A percentile compares a stretch with the other conserved stretches of the same genome.
Evolutionary conservation across 2,329 filamentous ascomycete species (phyloP).

Genomic region (Penicillium corylophilum): DNA sequence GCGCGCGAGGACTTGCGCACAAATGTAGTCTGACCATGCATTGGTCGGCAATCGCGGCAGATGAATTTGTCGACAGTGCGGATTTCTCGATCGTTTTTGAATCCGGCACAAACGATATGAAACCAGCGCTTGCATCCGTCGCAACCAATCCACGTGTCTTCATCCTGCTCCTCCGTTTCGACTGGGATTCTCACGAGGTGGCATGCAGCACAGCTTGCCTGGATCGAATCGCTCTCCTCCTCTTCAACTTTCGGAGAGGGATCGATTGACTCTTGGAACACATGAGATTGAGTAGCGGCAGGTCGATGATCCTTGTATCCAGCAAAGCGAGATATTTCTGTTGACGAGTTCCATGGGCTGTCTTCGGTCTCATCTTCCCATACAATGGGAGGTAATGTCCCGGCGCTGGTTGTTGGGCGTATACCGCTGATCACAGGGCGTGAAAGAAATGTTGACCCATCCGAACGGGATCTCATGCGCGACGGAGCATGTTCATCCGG

Average conservation of each 20-base stretch:
- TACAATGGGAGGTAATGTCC: slow-evolving; percentile 32
- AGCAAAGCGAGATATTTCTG: slow-evolving; percentile 10
- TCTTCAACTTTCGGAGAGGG: slow-evolving; percentile 30
- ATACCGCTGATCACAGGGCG: slow-evolving; percentile 37
- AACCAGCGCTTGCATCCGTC: slow-evolving; percentile 69
- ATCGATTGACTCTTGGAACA: slow-evolving; percentile 14
- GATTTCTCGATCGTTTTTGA: slow-evolving; percentile 63
- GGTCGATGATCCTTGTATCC: slow-evolving; percentile 11
- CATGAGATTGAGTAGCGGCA: slow-evolving; percentile 2
- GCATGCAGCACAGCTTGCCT: slow-evolving; percentile 58
- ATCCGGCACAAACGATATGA: slow-evolving; percentile 66
- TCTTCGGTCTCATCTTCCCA: slow-evolving; percentile 34
- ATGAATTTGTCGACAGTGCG: slow-evolving; percentile 68
- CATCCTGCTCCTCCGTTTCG: slow-evolving; percentile 54
- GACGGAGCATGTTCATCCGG: slow-evolving; percentile 26
- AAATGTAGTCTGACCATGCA: slow-evolving; percentile 63
- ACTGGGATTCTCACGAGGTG: slow-evolving; percentile 54
- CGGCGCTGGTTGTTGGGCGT: slow-evolving; percentile 41
- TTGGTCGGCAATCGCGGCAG: slow-evolving; percentile 59
- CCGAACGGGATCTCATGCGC: slow-evolving; percentile 43
- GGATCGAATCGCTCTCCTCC: slow-evolving; percentile 32
- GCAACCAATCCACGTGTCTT: slow-evolving; percentile 63
- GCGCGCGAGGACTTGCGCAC: slow-evolving; percentile 66
- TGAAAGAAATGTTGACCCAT: slow-evolving; percentile 41
- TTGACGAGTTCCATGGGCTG: slow-evolving; percentile 9